A percentile compares a stretch with the other conserved stretches of the same genome.
phyloP scores from a whole-genome alignment of 2,329 filamentous ascomycete genomes.

The Metarhizium brunneum region DNA sequence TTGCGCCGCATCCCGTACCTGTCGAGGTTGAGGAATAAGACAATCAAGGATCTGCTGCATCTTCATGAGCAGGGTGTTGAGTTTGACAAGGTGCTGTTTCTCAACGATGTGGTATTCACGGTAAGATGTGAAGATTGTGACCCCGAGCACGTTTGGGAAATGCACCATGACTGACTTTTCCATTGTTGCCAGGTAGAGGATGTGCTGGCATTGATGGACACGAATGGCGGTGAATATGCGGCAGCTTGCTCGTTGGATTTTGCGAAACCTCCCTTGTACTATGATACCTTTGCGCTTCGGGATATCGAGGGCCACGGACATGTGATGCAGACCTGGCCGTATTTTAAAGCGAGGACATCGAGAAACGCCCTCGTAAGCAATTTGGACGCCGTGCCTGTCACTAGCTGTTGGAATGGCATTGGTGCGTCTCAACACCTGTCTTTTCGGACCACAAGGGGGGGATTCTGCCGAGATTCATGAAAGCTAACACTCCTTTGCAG shows the following conservation, averaged over 20 bases:
- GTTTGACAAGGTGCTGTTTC: conserved; percentile 50
- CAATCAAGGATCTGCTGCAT: conserved; percentile 48
- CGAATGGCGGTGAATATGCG: conserved; percentile 48
- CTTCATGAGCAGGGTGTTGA: conserved; percentile 38
- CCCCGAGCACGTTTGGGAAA: neutral
- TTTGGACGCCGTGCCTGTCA: conserved; percentile 33
- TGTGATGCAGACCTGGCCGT: conserved; percentile 48
- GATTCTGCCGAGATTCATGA: neutral
- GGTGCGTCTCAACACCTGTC: conserved; percentile 14
- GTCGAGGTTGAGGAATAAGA: conserved; percentile 52
- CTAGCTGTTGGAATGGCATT: conserved; percentile 38
- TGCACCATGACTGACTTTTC: conserved; percentile 10
- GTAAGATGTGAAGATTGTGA: conserved; percentile 19
- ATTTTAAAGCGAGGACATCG: conserved; percentile 41
- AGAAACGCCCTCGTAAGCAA: conserved; percentile 43
- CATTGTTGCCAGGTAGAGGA: conserved; percentile 36
- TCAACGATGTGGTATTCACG: conserved; percentile 56
- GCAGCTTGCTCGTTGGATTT: conserved; percentile 56
- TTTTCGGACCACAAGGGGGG: too few species aligned
- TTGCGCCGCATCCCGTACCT: conserved; percentile 61
- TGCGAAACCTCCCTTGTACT: conserved; percentile 40
- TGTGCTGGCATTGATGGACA: conserved; percentile 45
- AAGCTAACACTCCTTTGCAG: conserved; percentile 11
- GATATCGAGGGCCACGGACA: conserved; percentile 42
- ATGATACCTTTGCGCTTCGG: conserved; percentile 54